Evolutionary conservation across 2,329 filamentous ascomycete genomes (phyloP).

Genomic region (Colletotrichum karsti): DNA sequence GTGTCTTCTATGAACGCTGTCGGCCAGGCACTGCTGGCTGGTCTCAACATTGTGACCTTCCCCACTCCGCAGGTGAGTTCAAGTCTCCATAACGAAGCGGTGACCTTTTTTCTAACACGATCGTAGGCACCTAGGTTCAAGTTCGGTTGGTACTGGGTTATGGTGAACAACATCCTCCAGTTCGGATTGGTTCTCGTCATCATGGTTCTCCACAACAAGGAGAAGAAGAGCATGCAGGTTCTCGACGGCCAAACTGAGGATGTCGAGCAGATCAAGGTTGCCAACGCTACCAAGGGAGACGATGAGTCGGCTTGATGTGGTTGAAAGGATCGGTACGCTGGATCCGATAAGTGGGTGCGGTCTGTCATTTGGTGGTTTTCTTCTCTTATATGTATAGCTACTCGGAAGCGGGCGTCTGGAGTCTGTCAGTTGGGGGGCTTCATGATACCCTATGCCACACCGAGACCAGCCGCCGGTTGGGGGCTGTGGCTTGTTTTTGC

Average conservation of each 20-base stretch:
- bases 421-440: conserved; percentile 20
- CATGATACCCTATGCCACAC: conserved; percentile 11
- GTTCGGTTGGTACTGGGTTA: conserved; percentile 15
- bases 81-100: rapidly evolving
- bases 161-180: conserved; percentile 11
- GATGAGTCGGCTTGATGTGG: background rate
- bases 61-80: conserved; percentile 7
- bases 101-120: background rate
- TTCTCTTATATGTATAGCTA: background rate
- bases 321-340: background rate
- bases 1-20: conserved; percentile 11
- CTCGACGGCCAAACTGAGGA: conserved; percentile 3
- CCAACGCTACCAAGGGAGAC: conserved; percentile 1
- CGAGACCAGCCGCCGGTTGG: conserved; percentile 4
- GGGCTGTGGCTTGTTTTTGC: conserved; percentile 9
- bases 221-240: conserved; percentile 15
- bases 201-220: conserved; percentile 13
- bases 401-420: conserved; percentile 18
- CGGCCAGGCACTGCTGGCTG: conserved; percentile 3
- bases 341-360: no score
- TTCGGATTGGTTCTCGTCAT: conserved; percentile 13
- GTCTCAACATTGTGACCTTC: conserved; percentile 5
- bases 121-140: background rate
- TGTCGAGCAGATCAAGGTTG: conserved; percentile 11
- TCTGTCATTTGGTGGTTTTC: background rate